Evolutionary conservation across 2,329 filamentous ascomycete species (phyloP), one percentile per base, ranked within the genome.

Genomic region (Corinectria fuckeliana): DNA sequence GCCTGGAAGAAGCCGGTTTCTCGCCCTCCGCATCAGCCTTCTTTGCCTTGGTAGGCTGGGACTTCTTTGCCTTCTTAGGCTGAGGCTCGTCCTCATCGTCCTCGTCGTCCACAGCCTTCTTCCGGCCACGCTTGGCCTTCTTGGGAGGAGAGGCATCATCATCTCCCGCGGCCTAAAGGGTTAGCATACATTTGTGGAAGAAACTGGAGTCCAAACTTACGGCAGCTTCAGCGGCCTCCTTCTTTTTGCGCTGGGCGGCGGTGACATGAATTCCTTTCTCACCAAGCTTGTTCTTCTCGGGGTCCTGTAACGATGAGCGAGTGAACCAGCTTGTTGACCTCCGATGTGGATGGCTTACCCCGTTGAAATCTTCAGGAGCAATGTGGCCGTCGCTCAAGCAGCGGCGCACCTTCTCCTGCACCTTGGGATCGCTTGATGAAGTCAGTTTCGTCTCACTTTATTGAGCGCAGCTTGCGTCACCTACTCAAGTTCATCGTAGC

Each of bases 341-440:
- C 32, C 28, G 21, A 26, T 4, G 18, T 10, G 16, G 13, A 28
- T 21, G 28, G 81, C 90, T 78, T 83, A 96, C 93, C 11, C 92
- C 92, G 30, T 90, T 94, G 87, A 92, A 97, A 68, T 97, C 94
- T 50, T 91, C 89, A 39, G 92, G 83, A 66, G 91, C 89, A 68
- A 98, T 89, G 69, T 95, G 91, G 21, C 92, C 92, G 72, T 93
- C 84, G 58, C 84, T 82, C 21, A 97, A 75, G 50, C 90, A 91
- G 44, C 84, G 84, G 50, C 84, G 81, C 64, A 97, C 80, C 80
- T 95, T 97, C 42, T 85, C 85, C 75, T 93, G 87, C 1, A 86
- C 69, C 2, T 92, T 89, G 0, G 82, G 78, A 34, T 88, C 77
- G 4, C 79, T 80, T 55, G 36, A 49, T 44, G 2, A 48, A 65